Conservation (phyloP, 257 asterid genomes). For the Rhazya stricta region DNA sequence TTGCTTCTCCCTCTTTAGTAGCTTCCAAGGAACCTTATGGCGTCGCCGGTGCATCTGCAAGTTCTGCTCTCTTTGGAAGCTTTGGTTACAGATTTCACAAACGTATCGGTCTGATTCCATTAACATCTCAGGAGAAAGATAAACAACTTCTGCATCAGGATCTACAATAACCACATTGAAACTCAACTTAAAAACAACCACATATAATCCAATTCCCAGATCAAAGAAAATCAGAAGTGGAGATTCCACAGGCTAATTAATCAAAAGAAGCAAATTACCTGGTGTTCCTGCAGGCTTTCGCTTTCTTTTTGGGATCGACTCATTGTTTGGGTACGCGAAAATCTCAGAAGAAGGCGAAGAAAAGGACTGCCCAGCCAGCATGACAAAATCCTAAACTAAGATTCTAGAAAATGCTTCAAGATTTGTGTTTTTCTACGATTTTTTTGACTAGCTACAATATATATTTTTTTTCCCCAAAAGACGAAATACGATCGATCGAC, state of each 20-base stretch:
- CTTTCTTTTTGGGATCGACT: slow-evolving; percentile 25
- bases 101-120: slow-evolving; percentile 41
- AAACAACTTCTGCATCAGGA: slow-evolving; percentile 44
- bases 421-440: background rate
- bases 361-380: slow-evolving; percentile 31
- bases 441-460: too few relatives aligned
- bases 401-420: slow-evolving; percentile 9
- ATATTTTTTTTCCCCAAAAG: background rate
- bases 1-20: slow-evolving; percentile 27
- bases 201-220: background rate
- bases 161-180: slow-evolving; percentile 17
- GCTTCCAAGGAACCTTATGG: slow-evolving; percentile 43
- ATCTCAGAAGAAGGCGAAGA: slow-evolving; percentile 28
- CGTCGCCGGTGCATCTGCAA: slow-evolving; percentile 42
- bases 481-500: too few relatives aligned
- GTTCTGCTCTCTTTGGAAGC: slow-evolving; percentile 43
- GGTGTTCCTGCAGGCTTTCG: slow-evolving; percentile 47
- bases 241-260: background rate
- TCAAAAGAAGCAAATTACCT: slow-evolving; percentile 8
- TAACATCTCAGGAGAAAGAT: slow-evolving; percentile 34
- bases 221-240: background rate
- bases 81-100: slow-evolving; percentile 39
- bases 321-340: slow-evolving; percentile 26
- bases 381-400: slow-evolving; percentile 11
- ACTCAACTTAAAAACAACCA: background rate